Percentiles rank a stretch among this genome's conserved stretches.
These are phyloP conservation scores for Colletotrichum liriopes DNA, from an alignment of 2,329 filamentous ascomycete species.

Conservation along the genomic window DNA sequence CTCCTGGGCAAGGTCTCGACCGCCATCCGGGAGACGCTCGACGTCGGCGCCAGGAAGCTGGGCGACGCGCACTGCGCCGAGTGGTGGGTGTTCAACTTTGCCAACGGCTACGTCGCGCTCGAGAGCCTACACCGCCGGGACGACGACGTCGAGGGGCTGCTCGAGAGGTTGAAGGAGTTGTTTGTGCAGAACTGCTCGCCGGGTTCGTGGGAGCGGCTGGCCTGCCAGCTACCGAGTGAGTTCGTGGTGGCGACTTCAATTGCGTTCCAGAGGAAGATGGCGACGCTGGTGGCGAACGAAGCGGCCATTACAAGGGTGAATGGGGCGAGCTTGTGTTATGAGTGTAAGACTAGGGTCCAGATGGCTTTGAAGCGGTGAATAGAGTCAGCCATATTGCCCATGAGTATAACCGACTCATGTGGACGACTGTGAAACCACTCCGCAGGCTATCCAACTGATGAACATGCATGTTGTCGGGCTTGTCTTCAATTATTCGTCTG, in stretches of 20 bases:
- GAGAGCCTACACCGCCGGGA: conserved; percentile 24
- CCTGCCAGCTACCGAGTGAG: conserved; percentile 17
- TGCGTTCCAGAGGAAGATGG: conserved; percentile 36
- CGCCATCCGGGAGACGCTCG: conserved; percentile 37
- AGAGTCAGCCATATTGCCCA: neutral
- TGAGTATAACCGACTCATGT: neutral
- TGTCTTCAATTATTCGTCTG: neutral
- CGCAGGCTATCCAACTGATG: neutral
- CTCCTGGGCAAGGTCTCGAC: conserved; percentile 32
- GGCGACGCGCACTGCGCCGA: conserved; percentile 26
- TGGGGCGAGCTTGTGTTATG: conserved; percentile 35
- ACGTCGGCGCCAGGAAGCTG: conserved; percentile 23
- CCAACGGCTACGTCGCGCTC: conserved; percentile 31
- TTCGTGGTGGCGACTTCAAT: conserved; percentile 34
- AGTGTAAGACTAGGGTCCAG: conserved; percentile 40
- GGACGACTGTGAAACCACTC: too few species aligned
- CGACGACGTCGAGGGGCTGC: conserved; percentile 19
- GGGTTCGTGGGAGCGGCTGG: conserved; percentile 22
- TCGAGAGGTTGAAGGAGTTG: conserved; percentile 16
- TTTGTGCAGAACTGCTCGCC: conserved; percentile 30
- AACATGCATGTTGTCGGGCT: too few species aligned
- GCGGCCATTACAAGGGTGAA: conserved; percentile 36
- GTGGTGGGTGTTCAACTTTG: conserved; percentile 37
- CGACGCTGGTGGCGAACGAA: conserved; percentile 28
- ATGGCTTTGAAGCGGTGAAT: conserved; percentile 9